Conservation (phyloP, 208 protist genomes). For the Crithidia fasciculata region DNA sequence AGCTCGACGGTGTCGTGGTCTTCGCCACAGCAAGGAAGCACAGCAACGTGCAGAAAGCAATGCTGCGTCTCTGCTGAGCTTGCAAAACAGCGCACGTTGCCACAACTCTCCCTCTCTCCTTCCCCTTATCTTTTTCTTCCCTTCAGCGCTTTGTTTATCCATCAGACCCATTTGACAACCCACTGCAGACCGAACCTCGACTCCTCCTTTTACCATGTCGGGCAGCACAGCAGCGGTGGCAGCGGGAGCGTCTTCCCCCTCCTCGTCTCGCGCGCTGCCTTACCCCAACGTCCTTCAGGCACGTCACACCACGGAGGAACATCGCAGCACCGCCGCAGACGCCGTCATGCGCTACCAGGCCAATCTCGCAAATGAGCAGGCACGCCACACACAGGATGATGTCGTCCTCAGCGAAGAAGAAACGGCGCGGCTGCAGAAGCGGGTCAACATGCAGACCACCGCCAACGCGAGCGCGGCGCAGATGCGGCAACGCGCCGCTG, state of each 20-base stretch:
- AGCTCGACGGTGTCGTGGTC: too few relatives aligned
- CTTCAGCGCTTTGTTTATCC: too few relatives aligned
- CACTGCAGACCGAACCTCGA: not conserved
- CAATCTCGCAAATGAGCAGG: conserved; percentile 5
- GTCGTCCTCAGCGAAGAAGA: conserved; percentile 31
- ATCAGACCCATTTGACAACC: not conserved
- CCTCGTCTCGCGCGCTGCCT: conserved; percentile 20
- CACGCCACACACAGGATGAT: conserved; percentile 15
- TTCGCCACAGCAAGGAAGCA: too few relatives aligned
- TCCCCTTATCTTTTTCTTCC: too few relatives aligned
- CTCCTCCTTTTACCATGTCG: conserved; percentile 13
- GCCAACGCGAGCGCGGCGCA: conserved; percentile 25
- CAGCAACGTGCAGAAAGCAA: too few relatives aligned
- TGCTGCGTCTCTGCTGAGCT: too few relatives aligned
- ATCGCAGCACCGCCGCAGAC: conserved; percentile 23
- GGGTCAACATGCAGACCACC: conserved; percentile 8
- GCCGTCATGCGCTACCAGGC: conserved; percentile 22
- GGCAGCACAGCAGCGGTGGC: not conserved
- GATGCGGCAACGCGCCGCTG: conserved; percentile 22
- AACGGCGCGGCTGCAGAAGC: conserved; percentile 15
- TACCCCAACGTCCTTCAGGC: conserved; percentile 64
- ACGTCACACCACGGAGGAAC: conserved; percentile 35
- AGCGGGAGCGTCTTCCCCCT: not conserved
- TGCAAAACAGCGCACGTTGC: too few relatives aligned
- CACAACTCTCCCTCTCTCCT: too few relatives aligned